These are phyloP conservation scores for Pseudocercospora fuligena DNA, from an alignment of 2,329 filamentous ascomycete species.

Conservation along the genomic window DNA sequence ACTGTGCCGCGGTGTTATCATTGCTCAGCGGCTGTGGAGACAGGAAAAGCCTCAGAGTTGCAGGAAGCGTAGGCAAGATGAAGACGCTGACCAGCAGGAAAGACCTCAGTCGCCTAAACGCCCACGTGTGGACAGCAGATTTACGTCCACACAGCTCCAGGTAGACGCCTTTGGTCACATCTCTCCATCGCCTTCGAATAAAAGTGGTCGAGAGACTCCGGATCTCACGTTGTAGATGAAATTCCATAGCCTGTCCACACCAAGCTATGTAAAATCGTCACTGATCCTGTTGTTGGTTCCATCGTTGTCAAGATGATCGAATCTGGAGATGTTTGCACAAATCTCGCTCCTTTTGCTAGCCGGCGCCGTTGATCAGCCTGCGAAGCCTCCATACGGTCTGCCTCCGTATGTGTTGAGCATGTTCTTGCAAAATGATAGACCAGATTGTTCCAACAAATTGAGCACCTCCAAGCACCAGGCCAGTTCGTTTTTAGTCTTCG, in stretches of 20 bases:
- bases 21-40: background rate
- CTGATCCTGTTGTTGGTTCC: too few species aligned
- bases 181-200: background rate
- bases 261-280: too few species aligned
- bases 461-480: background rate
- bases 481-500: background rate
- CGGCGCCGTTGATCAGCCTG: background rate
- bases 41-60: too few species aligned
- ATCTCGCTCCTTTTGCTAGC: too few species aligned
- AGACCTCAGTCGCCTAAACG: background rate
- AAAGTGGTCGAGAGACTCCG: background rate
- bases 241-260: too few species aligned
- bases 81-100: background rate
- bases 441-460: background rate
- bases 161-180: background rate
- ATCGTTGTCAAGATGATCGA: too few species aligned
- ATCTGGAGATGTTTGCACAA: too few species aligned
- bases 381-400: background rate
- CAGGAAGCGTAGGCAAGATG: background rate
- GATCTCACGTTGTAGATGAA: too few species aligned
- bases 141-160: background rate
- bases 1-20: background rate
- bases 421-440: background rate
- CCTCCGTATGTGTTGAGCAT: background rate
- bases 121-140: too few species aligned